Percentiles rank a stretch among this genome's conserved stretches.
Conservation (phyloP, 73 alveolate genomes). For the Paramecium tetraurelia region DNA sequence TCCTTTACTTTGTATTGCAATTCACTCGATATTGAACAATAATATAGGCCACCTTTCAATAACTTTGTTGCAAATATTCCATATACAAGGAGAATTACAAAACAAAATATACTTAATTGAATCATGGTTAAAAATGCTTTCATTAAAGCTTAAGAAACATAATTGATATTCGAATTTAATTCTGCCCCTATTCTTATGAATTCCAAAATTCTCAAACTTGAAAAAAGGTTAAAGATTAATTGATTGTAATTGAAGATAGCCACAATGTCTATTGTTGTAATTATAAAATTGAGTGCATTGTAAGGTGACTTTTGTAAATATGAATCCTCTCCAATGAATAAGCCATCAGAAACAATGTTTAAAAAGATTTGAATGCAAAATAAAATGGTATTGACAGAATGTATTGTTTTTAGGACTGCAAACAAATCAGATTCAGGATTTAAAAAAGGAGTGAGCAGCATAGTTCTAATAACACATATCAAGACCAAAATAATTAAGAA, state of each 20-base stretch:
- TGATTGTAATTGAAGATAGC: background rate
- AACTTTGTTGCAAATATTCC: slow-evolving; percentile 5
- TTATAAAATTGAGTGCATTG: background rate
- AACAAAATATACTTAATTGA: background rate
- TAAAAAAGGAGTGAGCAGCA: background rate
- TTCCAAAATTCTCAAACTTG: background rate
- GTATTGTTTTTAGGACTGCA: background rate
- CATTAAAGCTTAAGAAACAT: background rate
- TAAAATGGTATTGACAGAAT: background rate
- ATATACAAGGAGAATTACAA: background rate
- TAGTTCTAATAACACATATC: background rate
- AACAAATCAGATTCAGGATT: background rate
- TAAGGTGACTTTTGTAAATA: background rate
- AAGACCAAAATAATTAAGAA: background rate
- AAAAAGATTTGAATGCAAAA: background rate
- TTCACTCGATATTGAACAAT: background rate
- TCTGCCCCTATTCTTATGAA: background rate
- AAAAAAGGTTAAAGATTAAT: background rate
- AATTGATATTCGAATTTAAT: background rate
- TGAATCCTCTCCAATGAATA: background rate
- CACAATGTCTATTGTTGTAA: background rate
- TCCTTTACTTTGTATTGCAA: background rate
- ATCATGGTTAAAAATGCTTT: background rate
- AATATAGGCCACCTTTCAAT: background rate
- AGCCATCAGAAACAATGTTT: background rate